A percentile compares a stretch with the other conserved stretches of the same genome.
phyloP scores from a whole-genome alignment of 2,329 filamentous ascomycete species.

The Didymella keratinophila region DNA sequence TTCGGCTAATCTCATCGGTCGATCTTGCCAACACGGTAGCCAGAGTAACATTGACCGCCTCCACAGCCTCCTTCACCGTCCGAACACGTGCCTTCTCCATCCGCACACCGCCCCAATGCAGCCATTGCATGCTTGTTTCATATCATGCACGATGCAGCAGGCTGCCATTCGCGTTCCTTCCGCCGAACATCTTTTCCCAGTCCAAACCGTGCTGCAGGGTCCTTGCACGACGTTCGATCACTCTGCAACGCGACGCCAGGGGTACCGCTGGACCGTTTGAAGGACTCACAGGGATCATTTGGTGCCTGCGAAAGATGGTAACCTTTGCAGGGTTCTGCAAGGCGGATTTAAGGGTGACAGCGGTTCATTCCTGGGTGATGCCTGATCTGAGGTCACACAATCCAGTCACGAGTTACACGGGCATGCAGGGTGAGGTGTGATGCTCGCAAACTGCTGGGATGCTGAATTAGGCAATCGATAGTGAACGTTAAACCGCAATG shows the following conservation, averaged over 20 bases:
- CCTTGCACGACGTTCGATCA: neutral
- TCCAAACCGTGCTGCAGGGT: slow-evolving; percentile 1
- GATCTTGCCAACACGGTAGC: neutral
- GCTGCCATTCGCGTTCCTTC: neutral
- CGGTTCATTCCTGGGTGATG: slow-evolving; percentile 8
- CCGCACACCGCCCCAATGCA: neutral
- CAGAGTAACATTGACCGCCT: neutral
- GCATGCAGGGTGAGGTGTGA: neutral
- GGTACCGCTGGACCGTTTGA: neutral
- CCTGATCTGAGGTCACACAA: neutral
- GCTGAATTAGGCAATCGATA: neutral
- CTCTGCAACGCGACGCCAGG: neutral
- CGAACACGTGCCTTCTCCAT: neutral
- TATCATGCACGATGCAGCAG: slow-evolving; percentile 7
- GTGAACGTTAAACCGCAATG: neutral
- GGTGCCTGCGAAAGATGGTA: neutral
- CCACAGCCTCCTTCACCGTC: neutral
- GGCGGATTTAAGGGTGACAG: neutral
- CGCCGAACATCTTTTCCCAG: slow-evolving; percentile 4
- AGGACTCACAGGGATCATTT: neutral
- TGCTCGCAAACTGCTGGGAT: neutral
- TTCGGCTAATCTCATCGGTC: no score
- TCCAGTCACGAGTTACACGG: neutral
- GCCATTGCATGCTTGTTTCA: neutral
- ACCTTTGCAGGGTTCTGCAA: neutral